Percentiles rank a stretch among this genome's conserved stretches.
Evolutionary conservation across 345 rosid genomes (phyloP).

Genomic region (Pugionium cornutum): DNA sequence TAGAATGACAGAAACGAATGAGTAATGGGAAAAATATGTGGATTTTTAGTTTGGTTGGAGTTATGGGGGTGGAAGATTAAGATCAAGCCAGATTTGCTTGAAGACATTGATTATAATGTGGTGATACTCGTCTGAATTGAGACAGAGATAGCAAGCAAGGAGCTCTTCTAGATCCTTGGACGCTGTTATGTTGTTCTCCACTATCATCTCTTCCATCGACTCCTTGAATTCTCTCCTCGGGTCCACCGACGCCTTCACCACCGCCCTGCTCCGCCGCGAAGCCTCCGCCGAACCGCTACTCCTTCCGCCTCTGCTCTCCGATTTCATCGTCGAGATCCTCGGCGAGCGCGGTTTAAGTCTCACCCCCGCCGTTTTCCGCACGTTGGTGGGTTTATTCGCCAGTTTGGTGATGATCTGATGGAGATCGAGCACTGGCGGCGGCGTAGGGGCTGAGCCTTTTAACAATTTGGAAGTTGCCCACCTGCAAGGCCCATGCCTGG

Average conservation of each 20-base stretch:
- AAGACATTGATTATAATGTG: constrained; percentile 79
- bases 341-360: constrained; percentile 68
- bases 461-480: constrained; percentile 37
- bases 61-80: constrained; percentile 29
- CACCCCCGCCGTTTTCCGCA: constrained; percentile 48
- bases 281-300: constrained; percentile 45
- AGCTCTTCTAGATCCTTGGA: constrained; percentile 87
- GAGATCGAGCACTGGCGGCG: constrained; percentile 48
- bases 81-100: constrained; percentile 92
- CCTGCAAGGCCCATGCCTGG: constrained; percentile 46
- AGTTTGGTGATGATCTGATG: constrained; percentile 69
- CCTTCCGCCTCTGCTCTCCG: constrained; percentile 30
- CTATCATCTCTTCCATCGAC: constrained; percentile 98
- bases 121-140: constrained; percentile 84
- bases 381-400: constrained; percentile 24
- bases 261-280: constrained; percentile 60
- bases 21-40: background rate
- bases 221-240: constrained; percentile 88
- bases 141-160: constrained; percentile 80
- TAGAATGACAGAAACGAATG: background rate
- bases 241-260: constrained; percentile 80
- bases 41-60: background rate
- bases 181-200: constrained; percentile 68
- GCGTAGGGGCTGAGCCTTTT: constrained; percentile 33
- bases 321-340: constrained; percentile 41